phyloP scores from a whole-genome alignment of 352 stramenopile genomes.

The Lagenidium giganteum region DNA sequence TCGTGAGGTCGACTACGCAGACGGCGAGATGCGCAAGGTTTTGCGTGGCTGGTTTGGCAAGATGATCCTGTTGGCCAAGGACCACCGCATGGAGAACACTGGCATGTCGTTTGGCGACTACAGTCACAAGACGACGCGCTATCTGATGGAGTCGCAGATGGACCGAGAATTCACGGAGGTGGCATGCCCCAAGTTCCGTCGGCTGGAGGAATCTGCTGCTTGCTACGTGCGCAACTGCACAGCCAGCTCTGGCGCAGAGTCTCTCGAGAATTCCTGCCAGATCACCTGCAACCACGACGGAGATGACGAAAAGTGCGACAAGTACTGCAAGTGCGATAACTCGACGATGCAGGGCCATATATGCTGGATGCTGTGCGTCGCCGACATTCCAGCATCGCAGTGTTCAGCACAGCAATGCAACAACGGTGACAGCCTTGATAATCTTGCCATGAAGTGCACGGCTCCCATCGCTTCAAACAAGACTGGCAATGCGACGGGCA shows the following conservation, averaged over 20 bases:
- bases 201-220: conserved; percentile 17
- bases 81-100: conserved; percentile 21
- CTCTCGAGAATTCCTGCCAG: conserved; percentile 9
- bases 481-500: too few relatives aligned
- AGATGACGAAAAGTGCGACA: conserved; percentile 13
- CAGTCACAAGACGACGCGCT: conserved; percentile 9
- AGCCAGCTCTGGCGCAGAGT: conserved; percentile 6
- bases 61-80: conserved; percentile 25
- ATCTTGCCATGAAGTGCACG: too few relatives aligned
- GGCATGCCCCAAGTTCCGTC: conserved; percentile 18
- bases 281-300: conserved; percentile 23
- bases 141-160: conserved; percentile 7
- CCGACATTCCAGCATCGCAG: conserved; percentile 5
- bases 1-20: not conserved
- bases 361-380: conserved; percentile 26
- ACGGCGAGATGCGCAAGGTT: conserved; percentile 1
- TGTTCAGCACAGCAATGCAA: too few relatives aligned
- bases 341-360: not conserved
- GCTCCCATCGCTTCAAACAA: too few relatives aligned
- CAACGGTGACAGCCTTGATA: too few relatives aligned
- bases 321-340: conserved; percentile 17
- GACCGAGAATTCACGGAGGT: conserved; percentile 13
- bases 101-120: conserved; percentile 25
- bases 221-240: conserved; percentile 10
- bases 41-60: conserved; percentile 35